Percentiles rank a stretch among this genome's conserved stretches.
These are phyloP conservation scores for Chondrus crispus DNA, from an alignment of 23 red algal species.

Conservation along the genomic window DNA sequence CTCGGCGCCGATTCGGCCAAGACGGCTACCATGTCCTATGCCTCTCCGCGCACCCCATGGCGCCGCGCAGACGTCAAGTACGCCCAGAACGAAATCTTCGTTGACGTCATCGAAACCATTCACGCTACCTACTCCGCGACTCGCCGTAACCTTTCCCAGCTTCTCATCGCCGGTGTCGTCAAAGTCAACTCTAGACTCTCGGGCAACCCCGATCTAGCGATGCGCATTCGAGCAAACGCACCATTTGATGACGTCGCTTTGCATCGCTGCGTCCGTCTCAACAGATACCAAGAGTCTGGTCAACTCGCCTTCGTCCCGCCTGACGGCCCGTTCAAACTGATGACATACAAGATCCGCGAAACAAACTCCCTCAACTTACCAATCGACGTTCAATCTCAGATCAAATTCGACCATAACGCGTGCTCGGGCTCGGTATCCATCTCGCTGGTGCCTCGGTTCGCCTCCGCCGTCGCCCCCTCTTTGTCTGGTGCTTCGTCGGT, in stretches of 20 bases:
- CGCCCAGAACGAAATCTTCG: constrained; percentile 90
- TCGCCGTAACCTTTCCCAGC: constrained; percentile 33
- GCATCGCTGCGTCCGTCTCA: constrained; percentile 75
- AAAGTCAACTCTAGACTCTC: constrained; percentile 63
- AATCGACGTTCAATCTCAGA: constrained; percentile 49
- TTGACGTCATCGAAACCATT: constrained; percentile 83
- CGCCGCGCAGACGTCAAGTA: constrained; percentile 67
- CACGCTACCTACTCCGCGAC: constrained; percentile 53
- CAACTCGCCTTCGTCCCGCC: constrained; percentile 82
- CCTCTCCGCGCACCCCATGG: constrained; percentile 40
- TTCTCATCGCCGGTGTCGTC: constrained; percentile 56
- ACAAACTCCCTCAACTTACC: constrained; percentile 44
- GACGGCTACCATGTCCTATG: neutral
- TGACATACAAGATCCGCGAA: constrained; percentile 63
- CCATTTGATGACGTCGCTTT: constrained; percentile 64
- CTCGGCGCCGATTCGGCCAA: constrained; percentile 32
- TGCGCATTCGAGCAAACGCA: constrained; percentile 45
- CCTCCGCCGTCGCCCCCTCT: neutral
- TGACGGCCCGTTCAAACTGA: constrained; percentile 76
- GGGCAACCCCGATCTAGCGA: constrained; percentile 76
- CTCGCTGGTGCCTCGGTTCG: constrained; percentile 45
- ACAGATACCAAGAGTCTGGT: constrained; percentile 38
- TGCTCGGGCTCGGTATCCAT: constrained; percentile 51
- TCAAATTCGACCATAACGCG: constrained; percentile 39
- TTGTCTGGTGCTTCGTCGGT: neutral